phyloP scores from a whole-genome alignment of 2,329 filamentous ascomycete species.

The Fusarium decemcellulare region DNA sequence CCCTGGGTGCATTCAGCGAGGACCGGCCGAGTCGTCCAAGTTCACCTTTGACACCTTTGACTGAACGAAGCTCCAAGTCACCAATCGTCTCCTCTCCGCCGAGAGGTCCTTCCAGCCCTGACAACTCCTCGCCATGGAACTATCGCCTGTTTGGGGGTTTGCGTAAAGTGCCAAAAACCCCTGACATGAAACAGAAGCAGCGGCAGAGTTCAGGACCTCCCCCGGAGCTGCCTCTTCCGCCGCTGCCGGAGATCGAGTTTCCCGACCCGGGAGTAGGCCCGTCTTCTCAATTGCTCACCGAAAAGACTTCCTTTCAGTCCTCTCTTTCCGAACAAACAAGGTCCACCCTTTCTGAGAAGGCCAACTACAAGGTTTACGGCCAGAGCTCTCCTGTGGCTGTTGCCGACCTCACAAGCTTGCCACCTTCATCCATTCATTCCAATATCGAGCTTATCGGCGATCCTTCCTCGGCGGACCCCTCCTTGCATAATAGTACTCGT shows the following conservation, averaged over 20 bases:
- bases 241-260: conserved; percentile 48
- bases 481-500: conserved; percentile 52
- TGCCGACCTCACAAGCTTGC: conserved; percentile 57
- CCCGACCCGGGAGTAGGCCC: conserved; percentile 35
- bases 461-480: conserved; percentile 63
- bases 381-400: conserved; percentile 57
- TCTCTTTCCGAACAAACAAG: conserved; percentile 50
- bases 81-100: conserved; percentile 33
- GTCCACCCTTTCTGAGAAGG: conserved; percentile 64
- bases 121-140: conserved; percentile 62
- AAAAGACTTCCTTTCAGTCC: conserved; percentile 45
- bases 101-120: conserved; percentile 32
- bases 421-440: conserved; percentile 58
- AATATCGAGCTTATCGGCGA: conserved; percentile 68
- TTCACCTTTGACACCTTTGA: conserved; percentile 64
- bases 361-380: conserved; percentile 69
- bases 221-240: conserved; percentile 45
- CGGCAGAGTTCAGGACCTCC: conserved; percentile 45
- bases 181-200: conserved; percentile 60
- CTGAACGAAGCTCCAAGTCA: conserved; percentile 53
- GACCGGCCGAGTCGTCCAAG: conserved; percentile 63
- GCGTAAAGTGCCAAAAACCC: conserved; percentile 61
- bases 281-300: conserved; percentile 36
- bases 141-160: conserved; percentile 69
- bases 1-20: conserved; percentile 63